These are phyloP conservation scores for Flaveria trinervia DNA, from an alignment of 129 eudicot species.

Conservation along the genomic window DNA sequence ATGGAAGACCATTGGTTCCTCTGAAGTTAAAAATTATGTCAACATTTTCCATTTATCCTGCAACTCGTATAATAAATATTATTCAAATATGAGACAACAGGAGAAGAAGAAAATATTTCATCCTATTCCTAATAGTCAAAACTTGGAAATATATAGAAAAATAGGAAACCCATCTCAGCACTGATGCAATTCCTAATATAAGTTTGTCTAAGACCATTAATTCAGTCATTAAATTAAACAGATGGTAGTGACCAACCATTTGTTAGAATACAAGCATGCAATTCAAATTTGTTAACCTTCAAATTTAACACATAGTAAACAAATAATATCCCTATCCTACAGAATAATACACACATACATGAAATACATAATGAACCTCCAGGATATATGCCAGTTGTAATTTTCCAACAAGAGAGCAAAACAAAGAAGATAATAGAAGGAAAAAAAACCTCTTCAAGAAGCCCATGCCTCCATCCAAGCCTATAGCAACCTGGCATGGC, in stretches of 20 bases:
- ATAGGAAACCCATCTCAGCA: not conserved
- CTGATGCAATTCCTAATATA: not conserved
- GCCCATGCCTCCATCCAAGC: slow-evolving; percentile 99
- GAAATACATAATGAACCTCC: not conserved
- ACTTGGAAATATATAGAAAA: not conserved
- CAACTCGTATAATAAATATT: not conserved
- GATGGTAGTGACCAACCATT: not conserved
- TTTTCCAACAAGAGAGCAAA: slow-evolving; percentile 18
- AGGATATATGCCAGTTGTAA: not conserved
- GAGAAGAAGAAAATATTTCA: not conserved
- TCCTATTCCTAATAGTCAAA: not conserved
- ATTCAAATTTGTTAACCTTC: not conserved
- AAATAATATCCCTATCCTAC: not conserved
- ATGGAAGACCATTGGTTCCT: not conserved
- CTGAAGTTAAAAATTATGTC: not conserved
- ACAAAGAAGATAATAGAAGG: slow-evolving; percentile 19
- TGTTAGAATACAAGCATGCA: not conserved
- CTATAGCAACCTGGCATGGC: slow-evolving; percentile 99
- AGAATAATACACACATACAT: not conserved
- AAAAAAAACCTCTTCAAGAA: slow-evolving; percentile 78
- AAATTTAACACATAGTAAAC: not conserved
- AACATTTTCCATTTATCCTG: not conserved
- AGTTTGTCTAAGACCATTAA: not conserved
- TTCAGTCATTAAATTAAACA: not conserved
- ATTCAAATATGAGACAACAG: not conserved